phyloP scores from a whole-genome alignment of 805 yeast species.

The Saccharomycopsis microspora region DNA sequence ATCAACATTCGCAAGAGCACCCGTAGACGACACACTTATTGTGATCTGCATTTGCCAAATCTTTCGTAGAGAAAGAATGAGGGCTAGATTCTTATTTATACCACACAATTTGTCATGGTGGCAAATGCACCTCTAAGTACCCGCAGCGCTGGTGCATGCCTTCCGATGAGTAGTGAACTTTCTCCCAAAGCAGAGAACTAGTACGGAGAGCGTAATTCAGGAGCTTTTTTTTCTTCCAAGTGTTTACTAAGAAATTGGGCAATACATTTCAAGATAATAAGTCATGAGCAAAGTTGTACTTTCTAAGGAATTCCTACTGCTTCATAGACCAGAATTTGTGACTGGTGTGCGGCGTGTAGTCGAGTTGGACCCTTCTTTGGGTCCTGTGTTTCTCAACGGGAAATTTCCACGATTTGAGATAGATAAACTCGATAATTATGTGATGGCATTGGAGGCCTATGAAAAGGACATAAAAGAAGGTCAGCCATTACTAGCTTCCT shows the following conservation, averaged over 20 bases:
- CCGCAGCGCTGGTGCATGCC: too few relatives aligned
- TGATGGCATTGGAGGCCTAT: constrained; percentile 3
- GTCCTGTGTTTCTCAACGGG: constrained; percentile 18
- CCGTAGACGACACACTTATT: constrained; percentile 38
- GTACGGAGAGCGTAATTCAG: too few relatives aligned
- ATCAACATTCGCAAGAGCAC: constrained; percentile 43
- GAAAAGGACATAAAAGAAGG: constrained; percentile 6
- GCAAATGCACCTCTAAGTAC: too few relatives aligned
- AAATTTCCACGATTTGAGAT: constrained; percentile 22
- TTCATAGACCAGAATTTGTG: constrained; percentile 19
- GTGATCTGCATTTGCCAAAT: constrained; percentile 38
- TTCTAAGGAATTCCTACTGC: background rate
- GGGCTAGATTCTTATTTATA: background rate
- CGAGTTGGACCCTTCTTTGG: constrained; percentile 27
- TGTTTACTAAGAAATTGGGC: too few relatives aligned
- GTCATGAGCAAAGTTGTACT: background rate
- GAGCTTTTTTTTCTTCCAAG: too few relatives aligned
- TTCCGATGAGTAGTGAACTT: too few relatives aligned
- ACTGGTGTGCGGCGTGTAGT: constrained; percentile 26
- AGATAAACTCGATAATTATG: background rate
- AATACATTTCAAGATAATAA: background rate
- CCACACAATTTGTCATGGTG: background rate
- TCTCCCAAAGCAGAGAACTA: too few relatives aligned
- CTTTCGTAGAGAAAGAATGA: background rate
- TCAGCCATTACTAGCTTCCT: constrained; percentile 16